Percentiles rank a stretch among this genome's conserved stretches.
Evolutionary conservation across 2,329 filamentous ascomycete genomes (phyloP).

Genomic region (Parafenestella ontariensis): DNA sequence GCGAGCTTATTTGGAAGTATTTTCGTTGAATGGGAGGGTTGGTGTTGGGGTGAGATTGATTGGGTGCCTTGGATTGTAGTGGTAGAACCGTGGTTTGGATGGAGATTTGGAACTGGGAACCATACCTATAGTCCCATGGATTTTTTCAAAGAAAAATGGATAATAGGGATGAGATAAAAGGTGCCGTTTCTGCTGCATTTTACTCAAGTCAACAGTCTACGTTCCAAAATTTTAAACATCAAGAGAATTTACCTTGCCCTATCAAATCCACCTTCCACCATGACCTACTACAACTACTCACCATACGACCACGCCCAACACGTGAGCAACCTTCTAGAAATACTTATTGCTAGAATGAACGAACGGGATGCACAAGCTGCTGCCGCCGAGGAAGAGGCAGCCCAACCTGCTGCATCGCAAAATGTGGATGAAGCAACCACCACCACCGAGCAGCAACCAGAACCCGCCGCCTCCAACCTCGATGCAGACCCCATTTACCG

Average conservation of each 20-base stretch:
- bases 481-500: not conserved
- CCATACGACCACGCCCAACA: not conserved
- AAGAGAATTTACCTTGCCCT: too few relatives aligned
- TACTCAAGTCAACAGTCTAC: too few relatives aligned
- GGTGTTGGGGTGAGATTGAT: not conserved
- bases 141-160: not conserved
- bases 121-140: not conserved
- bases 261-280: too few relatives aligned
- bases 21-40: slow-evolving; percentile 12
- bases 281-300: not conserved
- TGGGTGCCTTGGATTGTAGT: not conserved
- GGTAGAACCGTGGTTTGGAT: not conserved
- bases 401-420: not conserved
- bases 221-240: too few relatives aligned
- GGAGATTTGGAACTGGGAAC: not conserved
- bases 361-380: not conserved
- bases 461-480: not conserved
- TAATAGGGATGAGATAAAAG: too few relatives aligned
- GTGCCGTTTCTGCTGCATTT: too few relatives aligned
- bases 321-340: not conserved
- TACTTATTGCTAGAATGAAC: not conserved
- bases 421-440: not conserved
- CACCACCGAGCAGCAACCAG: not conserved
- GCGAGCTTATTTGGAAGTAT: slow-evolving; percentile 19
- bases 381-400: not conserved